phyloP scores from a whole-genome alignment of 2,329 filamentous ascomycete species.

The Hypoxylon sp. region DNA sequence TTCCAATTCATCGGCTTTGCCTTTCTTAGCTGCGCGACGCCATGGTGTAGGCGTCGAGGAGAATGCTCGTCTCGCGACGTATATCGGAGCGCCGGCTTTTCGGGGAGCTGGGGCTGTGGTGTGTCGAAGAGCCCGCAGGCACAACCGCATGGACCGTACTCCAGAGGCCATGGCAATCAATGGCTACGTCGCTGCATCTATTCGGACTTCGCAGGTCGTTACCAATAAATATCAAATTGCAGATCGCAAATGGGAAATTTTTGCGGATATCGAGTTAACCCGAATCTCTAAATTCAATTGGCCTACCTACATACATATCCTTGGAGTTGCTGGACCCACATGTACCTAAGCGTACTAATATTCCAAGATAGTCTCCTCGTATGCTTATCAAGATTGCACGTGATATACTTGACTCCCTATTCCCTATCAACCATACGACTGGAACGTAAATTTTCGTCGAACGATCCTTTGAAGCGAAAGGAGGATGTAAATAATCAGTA shows the following conservation, averaged over 20 bases:
- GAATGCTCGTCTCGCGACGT: slow-evolving; percentile 46
- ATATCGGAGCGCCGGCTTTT: slow-evolving; percentile 38
- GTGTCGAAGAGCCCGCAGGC: slow-evolving; percentile 52
- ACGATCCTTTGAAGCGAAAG: no score
- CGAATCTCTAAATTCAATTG: neutral
- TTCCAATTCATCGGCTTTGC: slow-evolving; percentile 38
- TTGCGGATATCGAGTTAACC: slow-evolving; percentile 25
- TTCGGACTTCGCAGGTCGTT: slow-evolving; percentile 24
- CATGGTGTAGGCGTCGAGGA: slow-evolving; percentile 46
- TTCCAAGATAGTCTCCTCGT: neutral
- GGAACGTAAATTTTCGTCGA: no score
- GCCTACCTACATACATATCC: no score
- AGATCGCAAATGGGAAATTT: slow-evolving; percentile 27
- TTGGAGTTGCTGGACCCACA: neutral
- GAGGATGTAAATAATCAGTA: no score
- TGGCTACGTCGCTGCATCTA: slow-evolving; percentile 34
- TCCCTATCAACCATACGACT: no score
- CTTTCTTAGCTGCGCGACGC: slow-evolving; percentile 38
- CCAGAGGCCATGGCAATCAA: slow-evolving; percentile 55
- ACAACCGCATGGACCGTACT: slow-evolving; percentile 56
- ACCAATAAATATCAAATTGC: neutral
- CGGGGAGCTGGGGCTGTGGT: slow-evolving; percentile 39
- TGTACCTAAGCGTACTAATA: neutral
- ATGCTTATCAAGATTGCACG: neutral
- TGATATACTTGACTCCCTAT: neutral